Base-by-base conservation (phyloP, 148 eudicot genomes). In the Pouteria glomerata region DNA sequence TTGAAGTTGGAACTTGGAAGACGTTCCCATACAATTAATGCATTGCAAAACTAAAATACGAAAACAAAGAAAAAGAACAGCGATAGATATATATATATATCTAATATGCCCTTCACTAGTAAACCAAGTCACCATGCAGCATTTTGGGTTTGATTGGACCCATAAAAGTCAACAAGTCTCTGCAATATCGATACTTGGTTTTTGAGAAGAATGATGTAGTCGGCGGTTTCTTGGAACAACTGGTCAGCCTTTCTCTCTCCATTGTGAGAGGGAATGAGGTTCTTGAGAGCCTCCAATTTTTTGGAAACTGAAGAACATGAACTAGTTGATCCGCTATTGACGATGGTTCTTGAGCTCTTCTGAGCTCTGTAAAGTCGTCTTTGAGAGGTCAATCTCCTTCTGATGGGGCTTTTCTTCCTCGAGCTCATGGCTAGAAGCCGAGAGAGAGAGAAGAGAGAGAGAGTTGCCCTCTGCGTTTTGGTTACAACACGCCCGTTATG, bases 191-290 rank as follows among this genome's bases (percentile, higher is more conserved):
- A 67, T 33, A 82, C 84, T 71, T 81, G 89, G 8, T 82, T 74
- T 26, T 72, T 72, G 35, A 85, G 79, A 26, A 78, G 79, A 2
- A 84, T 71, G 47, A 84, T 84, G 75, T 84, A 81, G 59, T 81
- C 72, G 6, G 85, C 85, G 0, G 89, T 83, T 63, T 85, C 89
- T 52, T 83, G 58, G 67, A 80, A 85, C 74, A 85, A 70, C 81
- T 85, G 72, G 37, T 85, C 89, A 33, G 86, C 64, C 19, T 79
- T 78, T 2, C 33, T 51, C 48, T 68, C 82, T 1, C 29, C 74
- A 5, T 23, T 33, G 12, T 57, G 71, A 8, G 75, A n/a, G 2
- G 86, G 89, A 1, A 83, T 78, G 8, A 85, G 75, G 75, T 27
- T 78, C 33, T 81, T 80, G 12, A 85, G 86, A 50, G 89, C 84